These are phyloP conservation scores for Blastobotrys buckinghamii DNA, from an alignment of 1,139 yeast species.

Conservation along the genomic window DNA sequence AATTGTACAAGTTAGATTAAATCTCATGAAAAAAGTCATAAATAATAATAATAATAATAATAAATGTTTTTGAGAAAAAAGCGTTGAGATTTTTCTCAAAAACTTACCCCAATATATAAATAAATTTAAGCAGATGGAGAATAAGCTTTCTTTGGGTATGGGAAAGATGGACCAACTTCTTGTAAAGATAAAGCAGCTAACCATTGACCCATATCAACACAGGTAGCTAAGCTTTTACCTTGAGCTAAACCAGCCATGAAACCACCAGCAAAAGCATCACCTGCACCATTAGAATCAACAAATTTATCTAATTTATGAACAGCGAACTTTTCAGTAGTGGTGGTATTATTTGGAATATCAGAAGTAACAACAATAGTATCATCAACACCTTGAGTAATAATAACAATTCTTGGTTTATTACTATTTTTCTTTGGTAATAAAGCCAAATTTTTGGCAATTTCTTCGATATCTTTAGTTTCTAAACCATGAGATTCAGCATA, in stretches of 20 bases:
- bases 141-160: conserved; percentile 66
- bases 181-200: conserved; percentile 88
- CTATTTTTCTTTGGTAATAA: conserved; percentile 70
- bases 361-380: conserved; percentile 69
- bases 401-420: conserved; percentile 69
- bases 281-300: conserved; percentile 97
- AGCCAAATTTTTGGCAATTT: conserved; percentile 79
- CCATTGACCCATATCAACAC: conserved; percentile 93
- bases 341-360: conserved; percentile 39
- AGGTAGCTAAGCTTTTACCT: conserved; percentile 53
- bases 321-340: conserved; percentile 48
- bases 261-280: conserved; percentile 99
- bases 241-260: conserved; percentile 84
- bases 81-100: conserved; percentile 1
- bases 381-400: conserved; percentile 89
- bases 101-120: too few species aligned
- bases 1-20: background rate
- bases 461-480: conserved; percentile 56
- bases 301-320: conserved; percentile 70
- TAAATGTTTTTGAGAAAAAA: background rate
- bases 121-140: background rate
- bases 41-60: background rate
- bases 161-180: conserved; percentile 92
- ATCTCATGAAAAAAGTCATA: too few species aligned
- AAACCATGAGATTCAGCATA: conserved; percentile 78